Base-by-base conservation (phyloP, 306 rosid species). In the Prinsepia uniflora region DNA sequence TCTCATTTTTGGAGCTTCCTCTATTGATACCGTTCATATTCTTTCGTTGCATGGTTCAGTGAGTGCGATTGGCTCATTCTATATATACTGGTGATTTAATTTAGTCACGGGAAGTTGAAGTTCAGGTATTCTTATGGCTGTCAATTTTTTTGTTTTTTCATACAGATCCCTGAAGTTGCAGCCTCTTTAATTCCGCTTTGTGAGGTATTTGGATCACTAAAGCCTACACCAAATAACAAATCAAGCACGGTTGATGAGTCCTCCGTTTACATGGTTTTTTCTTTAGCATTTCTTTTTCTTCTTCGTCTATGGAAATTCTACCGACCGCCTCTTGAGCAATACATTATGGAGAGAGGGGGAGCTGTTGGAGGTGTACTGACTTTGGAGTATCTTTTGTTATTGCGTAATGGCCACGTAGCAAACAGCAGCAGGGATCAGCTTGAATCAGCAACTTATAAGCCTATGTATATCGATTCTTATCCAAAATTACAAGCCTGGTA, bases 251-350 rank as follows among this genome's bases (percentile, higher is more conserved):
- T 74, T 52, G 84, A 87, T 30, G 84, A 86, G 39, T 75, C 88
- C 69, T 84, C 91, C 39, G 10, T 71, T 40, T 81, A 90, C 84
- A 86, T 81, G 91, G 77, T 82, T 39, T 90, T 87, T 81, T 90
- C 96, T 46, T 76, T 87, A 39, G 91, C 96, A 45, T 90, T 90
- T 76, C 84, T 88, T 72, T 79, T 84, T 75, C 96, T 90, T 71
- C 72, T 84, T 77, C 93, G 91, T 47, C 79, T 90, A 22, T 90
- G 96, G 91, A 90, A 86, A 70, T 90, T 87, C 76, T 86, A 82
- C 75, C 81, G 88, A 78, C 91, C 90, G 39, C 89, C 89, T 71
- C 81, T 84, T 78, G 94, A 87, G 70, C 86, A 78, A 48, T 79
- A 83, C 75, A 73, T 88, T 54, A 84, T 80, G 4, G 95, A 86